Evolutionary conservation across 73 alveolate genomes (phyloP).

Genomic region (Tetrahymena malaccensis): DNA sequence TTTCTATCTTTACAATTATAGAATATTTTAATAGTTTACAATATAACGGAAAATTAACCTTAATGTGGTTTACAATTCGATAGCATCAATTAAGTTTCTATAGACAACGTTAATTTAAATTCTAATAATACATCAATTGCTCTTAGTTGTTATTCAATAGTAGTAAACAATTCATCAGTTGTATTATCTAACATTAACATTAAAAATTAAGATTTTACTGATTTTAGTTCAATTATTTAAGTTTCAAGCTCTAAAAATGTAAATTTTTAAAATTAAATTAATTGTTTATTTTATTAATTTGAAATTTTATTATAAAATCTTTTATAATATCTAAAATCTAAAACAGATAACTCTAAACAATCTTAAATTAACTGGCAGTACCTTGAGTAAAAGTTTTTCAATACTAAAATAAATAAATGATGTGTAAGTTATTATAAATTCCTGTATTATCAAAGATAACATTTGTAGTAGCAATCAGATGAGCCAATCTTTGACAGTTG

Average conservation of each 20-base stretch:
- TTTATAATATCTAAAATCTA: too few relatives aligned
- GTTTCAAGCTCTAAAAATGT: neutral
- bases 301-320: too few relatives aligned
- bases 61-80: neutral
- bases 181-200: neutral
- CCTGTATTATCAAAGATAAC: neutral
- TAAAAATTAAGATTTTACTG: neutral
- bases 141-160: neutral
- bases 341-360: neutral
- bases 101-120: neutral
- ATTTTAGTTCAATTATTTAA: neutral
- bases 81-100: neutral
- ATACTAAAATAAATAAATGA: neutral
- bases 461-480: neutral
- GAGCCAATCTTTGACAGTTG: neutral
- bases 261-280: neutral
- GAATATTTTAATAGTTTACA: neutral
- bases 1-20: neutral
- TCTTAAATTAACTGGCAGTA: neutral
- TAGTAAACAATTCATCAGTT: neutral
- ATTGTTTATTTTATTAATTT: neutral
- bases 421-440: neutral
- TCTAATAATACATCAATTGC: neutral
- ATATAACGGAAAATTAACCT: neutral
- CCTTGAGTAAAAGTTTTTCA: neutral